Conservation (phyloP, 1,139 yeast genomes). For the Protomyces lactucae-debilis region DNA sequence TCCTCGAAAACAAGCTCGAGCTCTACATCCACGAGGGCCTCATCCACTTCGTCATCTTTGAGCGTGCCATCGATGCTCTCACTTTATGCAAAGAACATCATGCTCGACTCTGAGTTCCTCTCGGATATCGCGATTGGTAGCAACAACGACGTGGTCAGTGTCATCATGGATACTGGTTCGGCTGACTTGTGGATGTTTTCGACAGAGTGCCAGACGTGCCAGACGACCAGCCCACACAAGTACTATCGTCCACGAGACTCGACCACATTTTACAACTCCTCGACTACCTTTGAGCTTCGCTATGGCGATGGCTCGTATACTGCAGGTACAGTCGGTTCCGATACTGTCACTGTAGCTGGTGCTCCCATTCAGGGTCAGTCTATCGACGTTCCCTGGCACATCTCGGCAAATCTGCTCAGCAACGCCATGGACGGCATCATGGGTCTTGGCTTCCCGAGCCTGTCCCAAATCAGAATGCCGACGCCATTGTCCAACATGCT, state of each 20-base stretch:
- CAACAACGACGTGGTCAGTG: constrained; percentile 39
- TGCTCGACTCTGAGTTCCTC: constrained; percentile 18
- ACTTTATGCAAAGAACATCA: constrained; percentile 11
- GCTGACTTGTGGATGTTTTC: constrained; percentile 47
- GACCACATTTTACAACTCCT: constrained; percentile 32
- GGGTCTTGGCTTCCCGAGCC: constrained; percentile 24
- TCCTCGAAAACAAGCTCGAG: neutral
- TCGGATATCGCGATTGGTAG: constrained; percentile 41
- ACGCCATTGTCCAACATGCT: constrained; percentile 17
- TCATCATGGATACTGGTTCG: constrained; percentile 46
- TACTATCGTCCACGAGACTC: constrained; percentile 42
- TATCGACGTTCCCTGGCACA: constrained; percentile 10
- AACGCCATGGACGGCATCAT: constrained; percentile 19
- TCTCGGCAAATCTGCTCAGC: constrained; percentile 1
- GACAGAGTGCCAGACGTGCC: constrained; percentile 35
- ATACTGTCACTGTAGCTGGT: constrained; percentile 32
- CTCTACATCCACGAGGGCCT: neutral
- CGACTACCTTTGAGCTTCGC: constrained; percentile 39
- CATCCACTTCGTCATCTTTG: neutral
- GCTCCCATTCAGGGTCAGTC: constrained; percentile 27
- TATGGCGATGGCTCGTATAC: constrained; percentile 38
- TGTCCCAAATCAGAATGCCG: neutral
- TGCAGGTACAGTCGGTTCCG: constrained; percentile 36
- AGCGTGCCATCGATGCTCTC: neutral
- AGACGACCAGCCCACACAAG: constrained; percentile 31